Base-by-base conservation (phyloP, 768 basidiomycete species). In the Tricholoma furcatifolium region DNA sequence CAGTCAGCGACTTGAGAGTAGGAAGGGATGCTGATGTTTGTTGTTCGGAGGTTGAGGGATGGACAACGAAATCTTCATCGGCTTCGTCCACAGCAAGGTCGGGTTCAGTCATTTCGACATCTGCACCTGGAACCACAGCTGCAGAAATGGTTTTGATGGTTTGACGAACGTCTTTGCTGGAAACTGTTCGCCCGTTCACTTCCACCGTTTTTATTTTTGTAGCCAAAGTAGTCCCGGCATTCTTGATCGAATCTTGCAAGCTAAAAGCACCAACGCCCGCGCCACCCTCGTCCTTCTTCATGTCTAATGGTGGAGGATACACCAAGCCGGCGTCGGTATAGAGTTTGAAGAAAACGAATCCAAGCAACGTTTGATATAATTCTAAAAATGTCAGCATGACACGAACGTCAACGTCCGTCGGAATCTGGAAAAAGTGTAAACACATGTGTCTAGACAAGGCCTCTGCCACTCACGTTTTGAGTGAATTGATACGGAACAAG, bases 361-460 rank as follows among this genome's bases (percentile, higher is more conserved):
- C 93, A 24, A 98, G 84, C 8, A 98, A 74, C 1, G 96, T 98
- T 71, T 98, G 94, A 70, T 99, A 98, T 9, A 99, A 82, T 68
- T 99, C 97, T 62, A 99, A 74, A 76, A 99, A 99, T 6, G 97
- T 99, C 55, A 97, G 71, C 87, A 99, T 94, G 45, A 99, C 97
- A 39, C 97, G 89, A 65, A 97, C 87, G 67, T 99, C 97, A 51
- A 99, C 96, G 65, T 98, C 96, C 32, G 85, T 69, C 6, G 97
- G 97, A 56, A 98, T 85, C 93, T 98, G 57, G 18, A 55, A 36
- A 20, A 30, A 23, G 27, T 9, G 30, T 54, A 42, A 47, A 50
- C 30, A 44, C 15, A 36, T 57, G 44, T 54, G 56, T 50, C 1
- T 30, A 10, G 35, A 8, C 18, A 38, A 20, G 21, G 20, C n/a